These are phyloP conservation scores for Pichia sp. DNA, from an alignment of 1,139 yeast species.

Conservation along the genomic window DNA sequence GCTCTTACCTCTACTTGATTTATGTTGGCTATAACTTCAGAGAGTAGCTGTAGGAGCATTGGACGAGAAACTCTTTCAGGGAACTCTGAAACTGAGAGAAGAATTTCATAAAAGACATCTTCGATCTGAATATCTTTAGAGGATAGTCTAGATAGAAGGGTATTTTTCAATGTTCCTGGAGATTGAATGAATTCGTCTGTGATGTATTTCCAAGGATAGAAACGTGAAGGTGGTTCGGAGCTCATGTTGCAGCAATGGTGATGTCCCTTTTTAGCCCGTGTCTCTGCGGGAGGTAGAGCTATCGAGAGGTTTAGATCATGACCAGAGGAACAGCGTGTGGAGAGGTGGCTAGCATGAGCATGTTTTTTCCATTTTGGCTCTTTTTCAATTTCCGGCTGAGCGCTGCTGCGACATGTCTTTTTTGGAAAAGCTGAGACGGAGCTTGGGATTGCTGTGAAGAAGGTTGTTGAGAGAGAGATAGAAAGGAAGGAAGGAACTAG, in stretches of 20 bases:
- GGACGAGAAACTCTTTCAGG: conserved; percentile 18
- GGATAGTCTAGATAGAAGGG: conserved; percentile 14
- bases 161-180: conserved; percentile 13
- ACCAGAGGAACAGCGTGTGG: not conserved
- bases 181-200: conserved; percentile 20
- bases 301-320: not conserved
- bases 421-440: too few relatives aligned
- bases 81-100: conserved; percentile 22
- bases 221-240: not conserved
- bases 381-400: too few relatives aligned
- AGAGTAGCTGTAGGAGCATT: conserved; percentile 5
- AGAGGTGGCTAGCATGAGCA: too few relatives aligned
- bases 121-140: conserved; percentile 12
- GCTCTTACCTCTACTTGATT: conserved; percentile 16
- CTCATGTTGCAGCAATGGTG: not conserved
- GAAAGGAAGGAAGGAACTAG: too few relatives aligned
- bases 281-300: not conserved
- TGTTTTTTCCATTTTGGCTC: too few relatives aligned
- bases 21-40: conserved; percentile 1
- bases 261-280: too few relatives aligned
- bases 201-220: conserved; percentile 24
- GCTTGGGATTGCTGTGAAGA: too few relatives aligned
- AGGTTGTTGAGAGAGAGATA: too few relatives aligned
- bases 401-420: too few relatives aligned
- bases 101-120: conserved; percentile 30